Percentiles rank a stretch among this genome's conserved stretches.
Evolutionary conservation across 805 yeast genomes (phyloP).

Genomic region (Gaillardinia entomophila): DNA sequence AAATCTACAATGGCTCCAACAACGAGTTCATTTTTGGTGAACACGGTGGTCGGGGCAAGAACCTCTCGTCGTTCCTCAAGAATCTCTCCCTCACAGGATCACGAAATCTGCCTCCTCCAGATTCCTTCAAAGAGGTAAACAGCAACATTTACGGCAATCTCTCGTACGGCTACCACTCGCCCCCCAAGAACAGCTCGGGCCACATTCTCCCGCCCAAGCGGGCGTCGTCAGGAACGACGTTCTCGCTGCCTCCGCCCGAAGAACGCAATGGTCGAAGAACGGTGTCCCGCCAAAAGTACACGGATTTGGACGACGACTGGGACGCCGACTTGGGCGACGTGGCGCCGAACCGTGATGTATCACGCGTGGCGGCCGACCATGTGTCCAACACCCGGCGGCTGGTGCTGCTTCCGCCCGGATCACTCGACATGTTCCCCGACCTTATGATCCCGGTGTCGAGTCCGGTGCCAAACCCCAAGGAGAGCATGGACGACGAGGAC

Average conservation of each 20-base stretch:
- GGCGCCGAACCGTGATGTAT: slow-evolving; percentile 13
- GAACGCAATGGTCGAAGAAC: slow-evolving; percentile 6
- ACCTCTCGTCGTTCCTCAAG: slow-evolving; percentile 46
- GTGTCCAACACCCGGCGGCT: slow-evolving; percentile 21
- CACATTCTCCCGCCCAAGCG: slow-evolving; percentile 10
- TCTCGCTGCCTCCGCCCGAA: slow-evolving; percentile 6
- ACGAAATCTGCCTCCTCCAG: slow-evolving; percentile 6
- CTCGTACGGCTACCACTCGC: slow-evolving; percentile 17
- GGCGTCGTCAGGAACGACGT: slow-evolving; percentile 3
- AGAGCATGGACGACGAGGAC: slow-evolving; percentile 37
- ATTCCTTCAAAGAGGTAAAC: slow-evolving; percentile 21
- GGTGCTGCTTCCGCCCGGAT: slow-evolving; percentile 19
- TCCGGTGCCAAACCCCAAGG: slow-evolving; percentile 14
- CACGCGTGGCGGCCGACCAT: slow-evolving; percentile 22
- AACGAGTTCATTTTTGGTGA: slow-evolving; percentile 65
- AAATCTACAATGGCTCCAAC: slow-evolving; percentile 29
- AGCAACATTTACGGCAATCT: slow-evolving; percentile 35
- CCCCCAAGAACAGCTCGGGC: slow-evolving; percentile 6
- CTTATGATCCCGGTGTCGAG: slow-evolving; percentile 17
- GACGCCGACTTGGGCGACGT: slow-evolving; percentile 59
- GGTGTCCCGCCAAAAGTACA: slow-evolving; percentile 29
- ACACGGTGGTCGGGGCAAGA: slow-evolving; percentile 62
- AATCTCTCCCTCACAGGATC: slow-evolving; percentile 35
- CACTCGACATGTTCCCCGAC: slow-evolving; percentile 34
- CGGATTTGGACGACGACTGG: slow-evolving; percentile 90